Evolutionary conservation across 768 basidiomycete genomes (phyloP).

Genomic region (Mycena rosella): DNA sequence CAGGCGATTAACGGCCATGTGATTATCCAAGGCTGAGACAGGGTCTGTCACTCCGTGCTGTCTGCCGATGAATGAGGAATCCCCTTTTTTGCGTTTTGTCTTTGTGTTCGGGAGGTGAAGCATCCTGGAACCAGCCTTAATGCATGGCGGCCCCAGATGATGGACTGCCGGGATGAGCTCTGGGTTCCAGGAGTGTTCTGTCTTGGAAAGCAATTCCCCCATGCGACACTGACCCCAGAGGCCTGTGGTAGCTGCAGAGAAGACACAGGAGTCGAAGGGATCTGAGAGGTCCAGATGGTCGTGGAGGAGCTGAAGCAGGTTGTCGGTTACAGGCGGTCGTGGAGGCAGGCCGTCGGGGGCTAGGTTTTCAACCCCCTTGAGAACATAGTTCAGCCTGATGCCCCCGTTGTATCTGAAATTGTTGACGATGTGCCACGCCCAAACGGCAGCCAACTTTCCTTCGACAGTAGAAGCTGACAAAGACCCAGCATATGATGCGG

Average conservation of each 20-base stretch:
- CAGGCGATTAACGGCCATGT: not conserved
- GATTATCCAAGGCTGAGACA: not conserved
- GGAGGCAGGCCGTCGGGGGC: constrained; percentile 36
- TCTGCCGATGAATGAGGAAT: not conserved
- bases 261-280: constrained; percentile 42
- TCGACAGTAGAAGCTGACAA: constrained; percentile 36
- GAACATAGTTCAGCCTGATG: constrained; percentile 37
- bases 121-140: constrained; percentile 24
- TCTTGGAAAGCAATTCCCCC: constrained; percentile 46
- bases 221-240: constrained; percentile 50
- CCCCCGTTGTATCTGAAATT: constrained; percentile 39
- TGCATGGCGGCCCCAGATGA: constrained; percentile 8
- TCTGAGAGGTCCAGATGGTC: constrained; percentile 31
- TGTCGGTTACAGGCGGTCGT: constrained; percentile 37
- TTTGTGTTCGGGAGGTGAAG: constrained; percentile 35
- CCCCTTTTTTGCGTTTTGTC: constrained; percentile 1
- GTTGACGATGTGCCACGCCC: constrained; percentile 51
- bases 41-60: not conserved
- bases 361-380: constrained; percentile 42
- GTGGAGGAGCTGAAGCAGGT: constrained; percentile 39
- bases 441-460: constrained; percentile 43
- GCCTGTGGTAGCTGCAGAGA: constrained; percentile 40
- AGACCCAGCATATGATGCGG: constrained; percentile 39
- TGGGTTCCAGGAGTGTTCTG: constrained; percentile 11
- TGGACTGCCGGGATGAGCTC: constrained; percentile 15